These are phyloP conservation scores for Daucus carota DNA, from an alignment of 129 eudicot species.

Conservation along the genomic window DNA sequence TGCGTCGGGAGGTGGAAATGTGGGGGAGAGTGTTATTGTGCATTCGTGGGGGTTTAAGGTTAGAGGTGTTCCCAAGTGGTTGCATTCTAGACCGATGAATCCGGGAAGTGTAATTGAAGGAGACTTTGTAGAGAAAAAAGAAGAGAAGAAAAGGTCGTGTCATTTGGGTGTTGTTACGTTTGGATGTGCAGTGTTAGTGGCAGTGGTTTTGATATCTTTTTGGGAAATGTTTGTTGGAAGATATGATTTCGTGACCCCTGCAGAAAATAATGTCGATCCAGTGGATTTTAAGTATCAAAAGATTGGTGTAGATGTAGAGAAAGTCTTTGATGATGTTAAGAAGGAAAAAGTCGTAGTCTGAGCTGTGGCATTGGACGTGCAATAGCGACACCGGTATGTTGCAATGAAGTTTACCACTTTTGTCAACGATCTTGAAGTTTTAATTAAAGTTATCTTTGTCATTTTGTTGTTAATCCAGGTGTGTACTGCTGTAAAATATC, in stretches of 20 bases:
- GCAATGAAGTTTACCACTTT: background rate
- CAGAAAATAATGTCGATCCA: constrained; percentile 16
- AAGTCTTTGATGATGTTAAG: constrained; percentile 24
- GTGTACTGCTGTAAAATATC: background rate
- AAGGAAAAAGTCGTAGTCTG: constrained; percentile 25
- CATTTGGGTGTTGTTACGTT: constrained; percentile 28
- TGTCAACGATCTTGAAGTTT: background rate
- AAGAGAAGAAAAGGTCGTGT: constrained; percentile 25
- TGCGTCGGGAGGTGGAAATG: constrained; percentile 29
- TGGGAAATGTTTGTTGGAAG: constrained; percentile 34
- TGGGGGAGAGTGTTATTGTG: constrained; percentile 29
- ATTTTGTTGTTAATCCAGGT: background rate
- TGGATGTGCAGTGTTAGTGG: constrained; percentile 56
- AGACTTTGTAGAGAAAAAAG: constrained; percentile 11
- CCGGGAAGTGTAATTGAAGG: constrained; percentile 20
- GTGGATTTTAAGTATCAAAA: constrained; percentile 54
- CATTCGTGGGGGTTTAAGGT: constrained; percentile 49
- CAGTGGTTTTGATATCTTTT: constrained; percentile 34
- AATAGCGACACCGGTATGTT: constrained; percentile 10
- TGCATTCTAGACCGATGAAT: constrained; percentile 58
- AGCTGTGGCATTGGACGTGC: constrained; percentile 6
- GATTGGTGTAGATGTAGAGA: constrained; percentile 43
- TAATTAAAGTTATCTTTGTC: background rate
- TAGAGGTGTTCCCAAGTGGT: constrained; percentile 38
- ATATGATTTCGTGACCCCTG: constrained; percentile 15